Base-by-base conservation (phyloP, 306 rosid genomes). In the Gastrolobium bilobum region DNA sequence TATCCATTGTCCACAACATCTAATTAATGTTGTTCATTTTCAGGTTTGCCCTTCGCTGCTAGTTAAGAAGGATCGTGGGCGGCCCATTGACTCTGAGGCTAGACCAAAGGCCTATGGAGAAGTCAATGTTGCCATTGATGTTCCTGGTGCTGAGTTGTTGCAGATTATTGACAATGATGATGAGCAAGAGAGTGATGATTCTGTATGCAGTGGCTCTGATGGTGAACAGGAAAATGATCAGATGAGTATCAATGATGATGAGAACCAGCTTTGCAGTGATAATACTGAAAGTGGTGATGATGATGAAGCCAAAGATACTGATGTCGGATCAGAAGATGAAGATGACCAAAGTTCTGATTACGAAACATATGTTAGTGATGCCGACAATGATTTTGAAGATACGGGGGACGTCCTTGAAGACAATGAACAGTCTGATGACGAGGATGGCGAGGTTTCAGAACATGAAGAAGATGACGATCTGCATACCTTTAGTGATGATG, bases 51-150 rank as follows among this genome's bases (percentile, higher is more conserved):
- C 99, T 64, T 91, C 95, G 34, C 84, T 94, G 8, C 89, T 94
- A 72, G 80, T 89, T 83, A 94, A 92, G 90, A 94, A 91, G 86
- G 98, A 94, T 78, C 97, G 97, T 73, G 98, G 98, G 47, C 89
- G 95, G 14, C 97, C 91, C 38, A 76, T 73, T 10, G 82, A 88
- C 80, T 86, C 97, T 6, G 87, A 59, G 73, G 93, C 97, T 57
- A 91, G 83, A 79, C 97, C 95, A 61, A 94, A 88, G 86, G 97
- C 92, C 8, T 92, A 83, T 85, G 99, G 99, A 78, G 93, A 91
- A 75, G 89, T 87, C 62, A 54, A 56, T 75, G 86, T 89, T 73
- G 89, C 57, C 6, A 63, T 87, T 62, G 76, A 89, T 77, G 93
- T 92, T 86, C 91, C 95, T 82, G 97, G 83, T 81, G 84, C 87